Evolutionary conservation across 2,329 filamentous ascomycete genomes (phyloP), one percentile per base, ranked within the genome.

Genomic region (Phoma herbarum): DNA sequence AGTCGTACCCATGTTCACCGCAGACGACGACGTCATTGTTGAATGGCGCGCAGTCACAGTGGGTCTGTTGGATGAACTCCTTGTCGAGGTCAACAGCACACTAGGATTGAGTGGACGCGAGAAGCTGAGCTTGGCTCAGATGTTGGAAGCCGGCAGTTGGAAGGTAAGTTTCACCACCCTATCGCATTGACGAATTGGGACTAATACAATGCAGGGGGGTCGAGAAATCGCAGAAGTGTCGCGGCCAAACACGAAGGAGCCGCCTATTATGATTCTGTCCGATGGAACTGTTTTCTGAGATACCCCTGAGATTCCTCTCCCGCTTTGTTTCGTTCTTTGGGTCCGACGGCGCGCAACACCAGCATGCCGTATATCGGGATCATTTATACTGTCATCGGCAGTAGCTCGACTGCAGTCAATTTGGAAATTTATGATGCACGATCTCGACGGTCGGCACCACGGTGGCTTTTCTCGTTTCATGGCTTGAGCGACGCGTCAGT

Each of bases 71-170:
- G 90, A 93, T 74, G 85, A 89, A 66, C 81, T 93, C 12, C 81
- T 90, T 18, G 82, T 81, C 2, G 88, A 91, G 59, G 89, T 93
- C 66, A 92, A 91, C 75, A 78, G 82, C 39, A 79, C 85, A 46
- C 77, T 97, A 46, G 87, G 86, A 55, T 79, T 97, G 39, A 84
- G 82, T 8, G 92, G 90, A 3, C 81, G 86, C 35, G 87, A 94
- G 65, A 83, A 84, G 67, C 79, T 99, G 75, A 91, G 83, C 39
- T 79, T 98, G 66, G 88, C 93, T 6, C 95, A 99, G 77, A 87
- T 99, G 81, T 83, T 99, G 18, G 95, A 98, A 78, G 95, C 94
- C 14, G 95, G 95, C 50, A 96, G 92, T 74, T 99, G 95, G 94
- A 98, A 98, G 90, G 93, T 95, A 78, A 80, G 86, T 69, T 43